Percentiles rank a stretch among this genome's conserved stretches.
Conservation (phyloP, 345 rosid genomes). For the Sisymbrium irio region DNA sequence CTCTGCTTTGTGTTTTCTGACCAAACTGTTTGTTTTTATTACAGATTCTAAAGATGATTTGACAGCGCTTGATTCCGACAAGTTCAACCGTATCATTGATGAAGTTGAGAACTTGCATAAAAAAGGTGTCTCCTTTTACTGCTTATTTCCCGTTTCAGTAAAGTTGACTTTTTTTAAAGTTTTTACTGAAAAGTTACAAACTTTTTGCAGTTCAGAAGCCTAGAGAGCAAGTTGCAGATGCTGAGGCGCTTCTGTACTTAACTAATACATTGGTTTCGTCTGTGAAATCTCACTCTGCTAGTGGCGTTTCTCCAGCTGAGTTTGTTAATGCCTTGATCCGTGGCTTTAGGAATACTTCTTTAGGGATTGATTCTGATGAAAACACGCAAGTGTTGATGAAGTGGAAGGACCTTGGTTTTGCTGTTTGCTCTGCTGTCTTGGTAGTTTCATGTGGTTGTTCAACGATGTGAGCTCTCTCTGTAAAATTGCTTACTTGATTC, state of each 20-base stretch:
- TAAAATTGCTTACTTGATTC: too few species aligned
- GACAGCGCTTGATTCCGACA: conserved; percentile 45
- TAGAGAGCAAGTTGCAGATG: conserved; percentile 83
- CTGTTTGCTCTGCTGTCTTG: conserved; percentile 46
- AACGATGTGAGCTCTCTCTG: conserved; percentile 61
- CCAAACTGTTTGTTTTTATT: background rate
- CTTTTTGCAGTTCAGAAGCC: conserved; percentile 59
- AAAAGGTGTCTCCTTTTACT: conserved; percentile 29
- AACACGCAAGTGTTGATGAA: conserved; percentile 39
- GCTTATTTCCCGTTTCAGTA: background rate
- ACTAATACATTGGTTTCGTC: conserved; percentile 52
- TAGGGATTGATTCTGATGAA: conserved; percentile 31
- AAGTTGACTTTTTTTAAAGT: background rate
- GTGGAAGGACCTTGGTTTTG: conserved; percentile 64
- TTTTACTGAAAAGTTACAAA: background rate
- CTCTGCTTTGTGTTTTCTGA: background rate
- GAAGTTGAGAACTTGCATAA: conserved; percentile 70
- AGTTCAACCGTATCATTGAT: conserved; percentile 48
- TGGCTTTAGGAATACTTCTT: conserved; percentile 45
- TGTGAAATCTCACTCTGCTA: conserved; percentile 52
- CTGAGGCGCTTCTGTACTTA: conserved; percentile 69
- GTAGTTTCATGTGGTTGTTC: conserved; percentile 44
- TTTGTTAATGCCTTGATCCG: conserved; percentile 47
- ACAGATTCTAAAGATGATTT: conserved; percentile 66
- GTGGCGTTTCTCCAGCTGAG: conserved; percentile 57